Base-by-base conservation (phyloP, 2,329 filamentous ascomycete species). In the Sporothrix globosa region DNA sequence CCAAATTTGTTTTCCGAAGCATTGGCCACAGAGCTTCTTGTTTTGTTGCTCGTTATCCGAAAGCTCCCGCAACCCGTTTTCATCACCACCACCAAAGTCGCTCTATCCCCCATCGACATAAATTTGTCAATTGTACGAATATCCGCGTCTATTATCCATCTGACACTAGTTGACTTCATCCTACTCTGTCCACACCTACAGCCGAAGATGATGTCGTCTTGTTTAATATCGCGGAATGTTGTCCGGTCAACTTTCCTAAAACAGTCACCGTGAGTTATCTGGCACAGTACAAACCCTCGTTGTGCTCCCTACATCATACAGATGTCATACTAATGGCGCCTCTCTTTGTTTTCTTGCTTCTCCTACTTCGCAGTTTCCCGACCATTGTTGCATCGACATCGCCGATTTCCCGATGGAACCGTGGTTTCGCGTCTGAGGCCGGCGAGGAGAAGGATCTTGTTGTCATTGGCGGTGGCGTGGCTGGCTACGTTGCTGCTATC, bases 401-500 rank as follows among this genome's bases (percentile, higher is more conserved):
- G 70, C 78, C 67, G 13, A 6, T 83, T 70, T 82, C 83, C 69
- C 84, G 84, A 82, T 87, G 83, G 82, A 84, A 82, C 78, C 84
- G 88, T 76, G 82, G 83, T 74, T 90, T 88, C 78, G 87, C 88
- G 70, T 86, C 86, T 68, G 80, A 84, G 76, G 68, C 73, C 83
- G 74, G 81, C 93, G 93, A 94, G 82, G 93, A 97, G 82, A 96
- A 97, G 83, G 96, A 99, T 82, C 87, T 99, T 70, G 91, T 99
- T 79, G 94, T 99, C 83, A 97, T 99, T 79, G 96, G 96, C 78
- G 96, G 96, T 81, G 96, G 96, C 84, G 96, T 98, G 78, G 96
- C 95, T 77, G 96, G 96, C 80, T 99, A 99, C 84, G 96, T 99
- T 78, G 95, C 96, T 75, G 96, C 96, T 77, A 99, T 99, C 86